Percentiles rank a stretch among this genome's conserved stretches.
These are phyloP conservation scores for Chaetomiaceae sp. DNA, from an alignment of 2,329 filamentous ascomycete genomes.

Conservation along the genomic window DNA sequence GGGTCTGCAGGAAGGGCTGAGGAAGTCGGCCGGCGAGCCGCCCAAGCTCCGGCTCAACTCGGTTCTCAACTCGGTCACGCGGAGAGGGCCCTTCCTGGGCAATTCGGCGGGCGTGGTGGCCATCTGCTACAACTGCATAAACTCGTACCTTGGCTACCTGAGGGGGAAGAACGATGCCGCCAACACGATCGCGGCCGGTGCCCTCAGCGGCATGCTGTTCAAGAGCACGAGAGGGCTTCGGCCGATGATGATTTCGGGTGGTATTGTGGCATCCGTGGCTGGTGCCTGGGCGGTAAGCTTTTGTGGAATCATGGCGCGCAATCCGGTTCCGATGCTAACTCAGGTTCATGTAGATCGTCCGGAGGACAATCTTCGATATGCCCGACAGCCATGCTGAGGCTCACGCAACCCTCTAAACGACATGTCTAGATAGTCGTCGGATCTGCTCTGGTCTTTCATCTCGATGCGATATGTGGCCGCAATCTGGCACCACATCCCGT, in stretches of 20 bases:
- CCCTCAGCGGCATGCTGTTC: slow-evolving; percentile 86
- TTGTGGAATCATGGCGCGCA: background rate
- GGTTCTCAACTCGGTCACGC: slow-evolving; percentile 88
- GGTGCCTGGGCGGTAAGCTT: slow-evolving; percentile 82
- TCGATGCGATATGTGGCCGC: slow-evolving; percentile 1
- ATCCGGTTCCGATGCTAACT: slow-evolving; percentile 22
- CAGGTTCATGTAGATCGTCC: slow-evolving; percentile 24
- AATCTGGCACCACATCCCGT: slow-evolving; percentile 1
- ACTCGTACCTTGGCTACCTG: slow-evolving; percentile 73
- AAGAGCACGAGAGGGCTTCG: slow-evolving; percentile 88
- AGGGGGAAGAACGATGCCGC: slow-evolving; percentile 83
- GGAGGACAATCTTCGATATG: slow-evolving; percentile 40
- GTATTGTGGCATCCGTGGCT: slow-evolving; percentile 79
- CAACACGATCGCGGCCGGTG: slow-evolving; percentile 83
- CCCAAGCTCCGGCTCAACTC: slow-evolving; percentile 92
- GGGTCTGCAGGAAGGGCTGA: slow-evolving; percentile 86
- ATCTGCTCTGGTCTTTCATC: background rate
- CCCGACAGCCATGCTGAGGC: slow-evolving; percentile 27
- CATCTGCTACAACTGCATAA: slow-evolving; percentile 92
- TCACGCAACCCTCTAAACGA: slow-evolving; percentile 13
- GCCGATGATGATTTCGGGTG: slow-evolving; percentile 92
- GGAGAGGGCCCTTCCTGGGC: slow-evolving; percentile 88
- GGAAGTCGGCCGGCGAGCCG: slow-evolving; percentile 68
- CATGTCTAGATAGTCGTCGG: background rate
- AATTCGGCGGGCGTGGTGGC: slow-evolving; percentile 95